Conservation (phyloP, 2,329 filamentous ascomycete species). For the Rutstroemia sp. region DNA sequence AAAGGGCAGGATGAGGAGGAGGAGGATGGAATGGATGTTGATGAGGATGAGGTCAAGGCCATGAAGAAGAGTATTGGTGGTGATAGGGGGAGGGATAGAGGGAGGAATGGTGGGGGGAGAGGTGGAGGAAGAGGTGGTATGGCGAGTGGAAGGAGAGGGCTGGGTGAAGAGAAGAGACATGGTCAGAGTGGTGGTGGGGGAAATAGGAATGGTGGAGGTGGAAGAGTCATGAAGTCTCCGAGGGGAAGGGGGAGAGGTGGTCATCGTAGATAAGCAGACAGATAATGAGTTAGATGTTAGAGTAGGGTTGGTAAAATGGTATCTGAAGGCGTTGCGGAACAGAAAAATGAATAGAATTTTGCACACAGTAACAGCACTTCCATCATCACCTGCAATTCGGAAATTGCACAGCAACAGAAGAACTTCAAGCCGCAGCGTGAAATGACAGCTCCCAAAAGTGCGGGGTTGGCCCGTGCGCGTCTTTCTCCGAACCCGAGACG, state of each 20-base stretch:
- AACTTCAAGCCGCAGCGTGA: too few species aligned
- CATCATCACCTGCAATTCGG: too few species aligned
- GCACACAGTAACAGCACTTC: too few species aligned
- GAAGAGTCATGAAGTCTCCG: constrained; percentile 7
- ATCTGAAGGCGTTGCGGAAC: neutral
- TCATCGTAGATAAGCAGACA: neutral
- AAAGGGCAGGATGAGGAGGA: constrained; percentile 48
- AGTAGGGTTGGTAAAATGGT: neutral
- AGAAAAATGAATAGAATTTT: constrained; percentile 1
- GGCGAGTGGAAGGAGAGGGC: constrained; percentile 38
- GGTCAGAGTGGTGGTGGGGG: constrained; percentile 8
- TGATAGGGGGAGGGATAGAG: constrained; percentile 22
- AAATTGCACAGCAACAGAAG: too few species aligned
- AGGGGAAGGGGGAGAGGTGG: constrained; percentile 17
- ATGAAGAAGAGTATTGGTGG: constrained; percentile 41
- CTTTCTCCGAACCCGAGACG: neutral
- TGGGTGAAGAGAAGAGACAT: constrained; percentile 35
- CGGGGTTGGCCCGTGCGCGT: neutral
- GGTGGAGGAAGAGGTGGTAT: constrained; percentile 41
- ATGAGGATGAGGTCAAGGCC: constrained; percentile 40
- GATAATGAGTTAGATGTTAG: neutral
- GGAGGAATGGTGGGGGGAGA: constrained; percentile 20
- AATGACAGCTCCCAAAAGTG: too few species aligned
- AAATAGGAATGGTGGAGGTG: neutral
- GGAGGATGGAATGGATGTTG: constrained; percentile 43